Evolutionary conservation across 2,329 filamentous ascomycete species (phyloP).

Genomic region (Epichloe sylvatica): DNA sequence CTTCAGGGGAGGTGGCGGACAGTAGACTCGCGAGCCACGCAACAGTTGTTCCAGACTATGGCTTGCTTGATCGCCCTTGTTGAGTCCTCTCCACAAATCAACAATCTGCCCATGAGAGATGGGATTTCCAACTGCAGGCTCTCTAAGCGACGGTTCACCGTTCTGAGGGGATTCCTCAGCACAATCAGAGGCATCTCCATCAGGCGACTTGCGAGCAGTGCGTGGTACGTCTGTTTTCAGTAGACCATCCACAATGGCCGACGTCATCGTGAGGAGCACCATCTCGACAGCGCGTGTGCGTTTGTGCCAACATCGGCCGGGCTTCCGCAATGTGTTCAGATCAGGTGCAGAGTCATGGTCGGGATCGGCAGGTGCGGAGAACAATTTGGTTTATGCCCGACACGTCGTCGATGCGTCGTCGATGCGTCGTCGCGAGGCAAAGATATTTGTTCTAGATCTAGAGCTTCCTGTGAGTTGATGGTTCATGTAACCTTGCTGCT

Average conservation of each 20-base stretch:
- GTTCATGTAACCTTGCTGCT: too few relatives aligned
- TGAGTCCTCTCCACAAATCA: conserved; percentile 41
- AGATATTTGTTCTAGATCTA: too few relatives aligned
- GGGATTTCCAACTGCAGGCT: conserved; percentile 45
- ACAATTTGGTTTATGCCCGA: too few relatives aligned
- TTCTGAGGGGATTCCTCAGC: conserved; percentile 9
- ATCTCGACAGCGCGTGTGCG: conserved; percentile 27
- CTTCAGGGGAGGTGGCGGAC: conserved; percentile 68
- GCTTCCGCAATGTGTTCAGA: too few relatives aligned
- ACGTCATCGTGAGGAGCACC: conserved; percentile 68
- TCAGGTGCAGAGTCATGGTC: too few relatives aligned
- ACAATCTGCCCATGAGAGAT: conserved; percentile 60
- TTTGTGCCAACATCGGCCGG: too few relatives aligned
- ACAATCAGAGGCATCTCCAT: conserved; percentile 5
- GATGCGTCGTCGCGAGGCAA: too few relatives aligned
- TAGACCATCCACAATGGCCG: conserved; percentile 51
- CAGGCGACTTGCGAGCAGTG: conserved; percentile 1
- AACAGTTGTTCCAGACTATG: conserved; percentile 57
- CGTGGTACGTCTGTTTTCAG: conserved; percentile 15
- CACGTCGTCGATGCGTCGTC: too few relatives aligned
- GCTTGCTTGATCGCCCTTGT: conserved; percentile 7
- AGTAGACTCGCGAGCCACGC: conserved; percentile 56
- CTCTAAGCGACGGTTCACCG: conserved; percentile 34
- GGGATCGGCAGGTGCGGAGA: too few relatives aligned
- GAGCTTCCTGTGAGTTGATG: too few relatives aligned